Evolutionary conservation across 2,329 filamentous ascomycete species (phyloP), one percentile per base, ranked within the genome.

Genomic region (Coniochaeta hoffmannii): DNA sequence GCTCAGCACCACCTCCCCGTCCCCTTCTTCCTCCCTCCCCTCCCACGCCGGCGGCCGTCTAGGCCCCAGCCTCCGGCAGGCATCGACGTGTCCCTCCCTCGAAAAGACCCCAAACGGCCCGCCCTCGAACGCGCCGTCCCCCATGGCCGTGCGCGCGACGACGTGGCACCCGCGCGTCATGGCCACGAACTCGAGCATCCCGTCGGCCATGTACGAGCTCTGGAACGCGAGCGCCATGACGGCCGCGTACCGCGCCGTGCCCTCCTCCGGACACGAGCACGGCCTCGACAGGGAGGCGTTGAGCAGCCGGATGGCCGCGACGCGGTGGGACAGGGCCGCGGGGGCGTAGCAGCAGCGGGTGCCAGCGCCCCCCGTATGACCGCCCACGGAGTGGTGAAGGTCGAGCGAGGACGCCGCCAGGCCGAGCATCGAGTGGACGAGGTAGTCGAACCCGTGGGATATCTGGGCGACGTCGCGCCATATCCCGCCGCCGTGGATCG

Each of bases 351-450:
- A 11, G 19, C 11, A 41, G 58, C 59, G 12, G 54, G 58, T 1
- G 59, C 60, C 3, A 61, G 58, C 1, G 65, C n/a, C n/a, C n/a
- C n/a, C n/a, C n/a, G n/a, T n/a, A n/a, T n/a, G n/a, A n/a, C n/a
- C n/a, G n/a, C n/a, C n/a, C n/a, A n/a, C n/a, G n/a, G n/a, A n/a
- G n/a, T n/a, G n/a, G n/a, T n/a, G 53, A 1, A 73, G 58, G 32
- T 59, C 56, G 19, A 75, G 63, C 58, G 75, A 71, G 2, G 70
- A 72, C 3, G 72, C 72, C 1, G 67, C 71, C 1, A 75, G 64
- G 1, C 68, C 73, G 1, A 75, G 63, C 67, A 76, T 73, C 3
- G 72, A 66, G 54, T 75, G 72, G 34, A 72, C 58, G n/a, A 75
- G 59, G 57, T 71, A 74, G 26, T 72, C 69, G 52, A 69, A 73